These are phyloP conservation scores for Epichloe coenophiala DNA, from an alignment of 2,329 filamentous ascomycete species.

Conservation along the genomic window DNA sequence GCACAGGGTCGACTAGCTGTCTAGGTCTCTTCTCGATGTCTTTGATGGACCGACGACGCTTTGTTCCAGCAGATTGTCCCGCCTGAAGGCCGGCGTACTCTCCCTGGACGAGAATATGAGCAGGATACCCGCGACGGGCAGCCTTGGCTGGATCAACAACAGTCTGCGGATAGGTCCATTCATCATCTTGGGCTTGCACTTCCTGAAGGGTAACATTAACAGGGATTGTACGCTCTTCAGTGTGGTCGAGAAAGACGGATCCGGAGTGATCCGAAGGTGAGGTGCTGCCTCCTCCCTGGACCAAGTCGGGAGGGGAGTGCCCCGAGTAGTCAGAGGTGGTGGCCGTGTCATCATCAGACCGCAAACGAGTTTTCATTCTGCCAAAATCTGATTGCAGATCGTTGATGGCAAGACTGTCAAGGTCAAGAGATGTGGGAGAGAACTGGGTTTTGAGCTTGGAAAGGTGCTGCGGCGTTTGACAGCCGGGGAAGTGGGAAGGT, in stretches of 20 bases:
- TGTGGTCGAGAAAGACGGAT: constrained; percentile 18
- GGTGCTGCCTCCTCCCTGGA: constrained; percentile 24
- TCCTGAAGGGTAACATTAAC: constrained; percentile 20
- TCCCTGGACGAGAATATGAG: constrained; percentile 18
- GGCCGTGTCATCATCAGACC: constrained; percentile 18
- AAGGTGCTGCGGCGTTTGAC: constrained; percentile 16
- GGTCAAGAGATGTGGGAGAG: constrained; percentile 19
- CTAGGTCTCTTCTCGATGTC: constrained; percentile 22
- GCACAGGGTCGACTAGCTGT: constrained; percentile 25
- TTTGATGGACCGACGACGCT: constrained; percentile 22
- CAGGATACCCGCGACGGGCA: constrained; percentile 17
- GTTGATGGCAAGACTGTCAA: constrained; percentile 18
- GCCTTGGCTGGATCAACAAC: constrained; percentile 17
- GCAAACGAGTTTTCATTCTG: constrained; percentile 22
- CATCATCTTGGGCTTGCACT: constrained; percentile 23
- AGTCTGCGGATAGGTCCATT: constrained; percentile 27
- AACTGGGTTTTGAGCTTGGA: constrained; percentile 21
- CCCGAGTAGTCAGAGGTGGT: constrained; percentile 23
- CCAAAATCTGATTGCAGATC: constrained; percentile 17
- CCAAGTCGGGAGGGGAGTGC: constrained; percentile 25
- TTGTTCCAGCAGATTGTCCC: constrained; percentile 17
- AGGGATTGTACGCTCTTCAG: constrained; percentile 17
- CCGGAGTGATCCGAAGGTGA: constrained; percentile 27
- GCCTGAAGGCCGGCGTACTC: constrained; percentile 12
- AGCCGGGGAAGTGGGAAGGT: constrained; percentile 16